phyloP scores from a whole-genome alignment of 1,284 basidiomycete species.

The Rhodotorula sp. region DNA sequence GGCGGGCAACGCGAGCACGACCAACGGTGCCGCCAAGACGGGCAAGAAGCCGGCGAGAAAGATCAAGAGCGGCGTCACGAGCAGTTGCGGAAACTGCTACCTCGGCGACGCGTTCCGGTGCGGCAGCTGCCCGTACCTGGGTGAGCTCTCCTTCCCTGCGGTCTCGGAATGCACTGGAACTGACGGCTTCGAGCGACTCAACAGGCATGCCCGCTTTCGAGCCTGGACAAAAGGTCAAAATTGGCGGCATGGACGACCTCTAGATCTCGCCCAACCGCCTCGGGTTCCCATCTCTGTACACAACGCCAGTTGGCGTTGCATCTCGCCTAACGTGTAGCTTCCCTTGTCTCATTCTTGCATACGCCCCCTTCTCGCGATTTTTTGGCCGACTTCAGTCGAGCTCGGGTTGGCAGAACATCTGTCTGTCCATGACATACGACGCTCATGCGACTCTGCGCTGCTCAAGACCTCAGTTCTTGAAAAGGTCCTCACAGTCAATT shows the following conservation, averaged over 20 bases:
- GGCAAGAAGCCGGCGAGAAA: conserved; percentile 27
- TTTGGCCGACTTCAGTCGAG: too few relatives aligned
- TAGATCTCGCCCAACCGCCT: not conserved
- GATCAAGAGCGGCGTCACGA: conserved; percentile 63
- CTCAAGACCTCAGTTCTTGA: too few relatives aligned
- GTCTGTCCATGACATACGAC: too few relatives aligned
- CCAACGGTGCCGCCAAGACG: conserved; percentile 60
- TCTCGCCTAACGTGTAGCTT: too few relatives aligned
- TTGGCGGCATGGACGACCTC: conserved; percentile 33
- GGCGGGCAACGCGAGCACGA: conserved; percentile 59
- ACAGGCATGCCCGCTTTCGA: conserved; percentile 92
- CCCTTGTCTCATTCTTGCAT: too few relatives aligned
- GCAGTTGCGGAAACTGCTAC: conserved; percentile 97
- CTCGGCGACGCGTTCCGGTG: conserved; percentile 97
- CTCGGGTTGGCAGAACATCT: too few relatives aligned
- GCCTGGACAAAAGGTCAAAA: conserved; percentile 61
- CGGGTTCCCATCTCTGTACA: not conserved
- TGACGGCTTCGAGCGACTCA: not conserved
- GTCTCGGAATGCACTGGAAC: not conserved
- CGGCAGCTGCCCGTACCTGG: conserved; percentile 90
- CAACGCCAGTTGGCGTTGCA: not conserved
- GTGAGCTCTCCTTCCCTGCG: conserved; percentile 56
- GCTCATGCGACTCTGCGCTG: too few relatives aligned
- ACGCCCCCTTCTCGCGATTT: too few relatives aligned
- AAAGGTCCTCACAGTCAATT: too few relatives aligned